phyloP scores from a whole-genome alignment of 768 basidiomycete species.

The Russula earlei region DNA sequence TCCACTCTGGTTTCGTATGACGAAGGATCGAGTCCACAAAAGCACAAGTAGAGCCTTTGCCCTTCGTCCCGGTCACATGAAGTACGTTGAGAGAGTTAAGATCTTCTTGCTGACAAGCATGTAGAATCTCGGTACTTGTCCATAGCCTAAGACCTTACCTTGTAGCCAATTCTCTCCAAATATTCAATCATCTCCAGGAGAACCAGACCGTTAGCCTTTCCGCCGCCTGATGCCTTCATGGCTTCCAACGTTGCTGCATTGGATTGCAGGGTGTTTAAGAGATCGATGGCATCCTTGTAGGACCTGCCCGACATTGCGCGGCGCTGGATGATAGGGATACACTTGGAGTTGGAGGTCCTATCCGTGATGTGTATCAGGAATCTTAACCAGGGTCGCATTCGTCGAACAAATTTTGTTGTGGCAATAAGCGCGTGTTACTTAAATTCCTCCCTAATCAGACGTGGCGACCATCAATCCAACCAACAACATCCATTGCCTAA shows the following conservation, averaged over 20 bases:
- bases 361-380: background rate
- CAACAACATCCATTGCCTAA: background rate
- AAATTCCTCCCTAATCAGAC: background rate
- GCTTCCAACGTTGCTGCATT: conserved; percentile 92
- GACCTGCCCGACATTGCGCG: conserved; percentile 52
- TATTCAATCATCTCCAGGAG: conserved; percentile 91
- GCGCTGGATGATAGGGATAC: background rate
- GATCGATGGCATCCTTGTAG: conserved; percentile 65
- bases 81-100: conserved; percentile 86
- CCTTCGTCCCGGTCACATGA: conserved; percentile 96
- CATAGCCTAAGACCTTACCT: conserved; percentile 38
- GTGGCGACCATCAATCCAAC: background rate
- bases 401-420: background rate
- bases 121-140: conserved; percentile 12
- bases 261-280: conserved; percentile 75
- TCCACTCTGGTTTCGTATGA: conserved; percentile 62
- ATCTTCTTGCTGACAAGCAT: conserved; percentile 52
- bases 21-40: conserved; percentile 84
- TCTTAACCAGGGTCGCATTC: background rate
- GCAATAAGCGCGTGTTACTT: background rate
- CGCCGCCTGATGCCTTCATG: conserved; percentile 63
- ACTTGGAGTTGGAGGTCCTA: background rate
- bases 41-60: conserved; percentile 95
- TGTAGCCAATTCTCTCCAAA: conserved; percentile 75
- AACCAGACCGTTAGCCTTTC: conserved; percentile 45